Evolutionary conservation across 2,329 filamentous ascomycete species (phyloP).

Genomic region (Ascocoryne sarcoides): DNA sequence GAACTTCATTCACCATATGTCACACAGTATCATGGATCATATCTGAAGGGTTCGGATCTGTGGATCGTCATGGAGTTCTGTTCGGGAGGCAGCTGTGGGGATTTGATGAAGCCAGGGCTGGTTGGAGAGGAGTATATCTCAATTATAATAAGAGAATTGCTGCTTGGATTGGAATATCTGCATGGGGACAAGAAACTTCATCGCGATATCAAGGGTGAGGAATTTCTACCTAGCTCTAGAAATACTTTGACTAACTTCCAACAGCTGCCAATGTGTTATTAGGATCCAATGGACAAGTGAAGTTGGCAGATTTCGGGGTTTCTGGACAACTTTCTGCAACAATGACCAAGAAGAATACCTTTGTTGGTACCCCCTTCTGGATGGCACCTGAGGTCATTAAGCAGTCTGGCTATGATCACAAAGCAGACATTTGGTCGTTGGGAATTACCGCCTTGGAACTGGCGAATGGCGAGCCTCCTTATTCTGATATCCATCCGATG

Average conservation of each 20-base stretch:
- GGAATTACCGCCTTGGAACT: slow-evolving; percentile 91
- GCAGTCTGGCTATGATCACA: slow-evolving; percentile 95
- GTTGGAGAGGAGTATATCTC: slow-evolving; percentile 95
- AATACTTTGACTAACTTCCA: slow-evolving; percentile 2
- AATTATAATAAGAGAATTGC: slow-evolving; percentile 83
- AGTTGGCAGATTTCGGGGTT: slow-evolving; percentile 93
- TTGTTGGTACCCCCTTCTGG: slow-evolving; percentile 97
- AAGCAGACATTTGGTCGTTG: slow-evolving; percentile 95
- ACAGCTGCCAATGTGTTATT: slow-evolving; percentile 87
- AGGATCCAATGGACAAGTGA: slow-evolving; percentile 86
- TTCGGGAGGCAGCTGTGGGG: slow-evolving; percentile 90
- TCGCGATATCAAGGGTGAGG: slow-evolving; percentile 82
- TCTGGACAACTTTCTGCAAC: slow-evolving; percentile 93
- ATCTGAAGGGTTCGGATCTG: slow-evolving; percentile 87
- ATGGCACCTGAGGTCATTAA: slow-evolving; percentile 99
- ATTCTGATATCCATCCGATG: slow-evolving; percentile 96
- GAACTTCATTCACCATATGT: slow-evolving; percentile 94
- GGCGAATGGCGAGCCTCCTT: slow-evolving; percentile 85
- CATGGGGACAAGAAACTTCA: slow-evolving; percentile 95
- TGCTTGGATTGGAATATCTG: slow-evolving; percentile 85
- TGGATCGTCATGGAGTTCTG: slow-evolving; percentile 99
- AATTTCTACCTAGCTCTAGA: background rate
- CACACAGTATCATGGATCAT: slow-evolving; percentile 96
- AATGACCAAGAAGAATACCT: slow-evolving; percentile 99
- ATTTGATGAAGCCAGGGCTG: slow-evolving; percentile 86